phyloP scores from a whole-genome alignment of 2,329 filamentous ascomycete genomes.

The Corinectria fuckeliana region DNA sequence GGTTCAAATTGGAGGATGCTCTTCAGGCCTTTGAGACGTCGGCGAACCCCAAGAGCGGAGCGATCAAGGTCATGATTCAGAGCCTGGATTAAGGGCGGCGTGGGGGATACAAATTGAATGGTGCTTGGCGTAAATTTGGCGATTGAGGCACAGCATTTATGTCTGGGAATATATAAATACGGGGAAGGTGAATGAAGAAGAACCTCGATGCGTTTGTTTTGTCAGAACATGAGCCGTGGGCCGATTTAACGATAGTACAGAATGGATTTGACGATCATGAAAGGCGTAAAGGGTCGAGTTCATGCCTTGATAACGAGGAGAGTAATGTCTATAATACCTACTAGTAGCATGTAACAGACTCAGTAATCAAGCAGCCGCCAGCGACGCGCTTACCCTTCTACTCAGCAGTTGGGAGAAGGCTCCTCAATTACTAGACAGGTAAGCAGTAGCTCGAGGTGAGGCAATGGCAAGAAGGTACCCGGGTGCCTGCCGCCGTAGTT shows the following conservation, averaged over 20 bases:
- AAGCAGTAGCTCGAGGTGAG: neutral
- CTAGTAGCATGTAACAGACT: too few relatives aligned
- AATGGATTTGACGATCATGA: neutral
- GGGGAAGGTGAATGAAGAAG: constrained; percentile 8
- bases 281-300: neutral
- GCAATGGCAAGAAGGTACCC: constrained; percentile 2
- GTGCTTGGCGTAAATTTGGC: constrained; percentile 37
- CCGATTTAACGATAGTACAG: neutral
- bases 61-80: constrained; percentile 98
- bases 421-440: too few relatives aligned
- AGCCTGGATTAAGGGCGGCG: constrained; percentile 57
- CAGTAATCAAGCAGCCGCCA: too few relatives aligned
- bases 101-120: constrained; percentile 12
- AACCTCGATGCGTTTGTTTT: neutral
- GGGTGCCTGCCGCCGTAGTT: constrained; percentile 5
- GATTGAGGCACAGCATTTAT: constrained; percentile 27
- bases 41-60: constrained; percentile 84
- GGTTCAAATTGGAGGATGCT: constrained; percentile 85
- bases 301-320: neutral
- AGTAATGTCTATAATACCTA: too few relatives aligned
- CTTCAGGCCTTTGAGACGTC: constrained; percentile 90
- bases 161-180: constrained; percentile 29
- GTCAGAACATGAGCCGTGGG: neutral
- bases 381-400: neutral
- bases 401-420: too few relatives aligned